A percentile compares a stretch with the other conserved stretches of the same genome.
Conservation (phyloP, 2,329 filamentous ascomycete species). For the Penicillium sclerotigenum region DNA sequence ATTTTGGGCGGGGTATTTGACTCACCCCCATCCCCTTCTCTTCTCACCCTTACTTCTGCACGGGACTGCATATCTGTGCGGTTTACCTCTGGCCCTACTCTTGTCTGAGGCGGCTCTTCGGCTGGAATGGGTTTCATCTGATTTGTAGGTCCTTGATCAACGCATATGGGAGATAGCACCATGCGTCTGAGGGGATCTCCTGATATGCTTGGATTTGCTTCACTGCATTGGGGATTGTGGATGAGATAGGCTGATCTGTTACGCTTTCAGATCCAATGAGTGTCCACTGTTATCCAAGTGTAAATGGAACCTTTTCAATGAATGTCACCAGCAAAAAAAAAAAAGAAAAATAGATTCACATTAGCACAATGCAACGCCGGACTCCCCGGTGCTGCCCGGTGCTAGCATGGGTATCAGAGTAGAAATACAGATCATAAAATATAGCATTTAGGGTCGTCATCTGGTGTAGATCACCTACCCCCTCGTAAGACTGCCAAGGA, state of each 20-base stretch:
- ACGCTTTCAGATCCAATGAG: conserved; percentile 1
- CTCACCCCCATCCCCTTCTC: neutral
- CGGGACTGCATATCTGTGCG: neutral
- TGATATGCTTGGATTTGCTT: neutral
- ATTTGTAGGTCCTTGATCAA: conserved; percentile 1
- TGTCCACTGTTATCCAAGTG: neutral
- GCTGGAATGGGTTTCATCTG: conserved; percentile 11
- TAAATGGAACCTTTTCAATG: neutral
- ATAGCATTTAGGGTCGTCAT: conserved; percentile 4
- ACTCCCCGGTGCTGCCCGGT: conserved; percentile 17
- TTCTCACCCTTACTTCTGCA: neutral
- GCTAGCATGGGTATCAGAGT: conserved; percentile 23
- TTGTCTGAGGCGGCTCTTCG: conserved; percentile 2
- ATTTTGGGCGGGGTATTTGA: neutral
- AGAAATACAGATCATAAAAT: conserved; percentile 15
- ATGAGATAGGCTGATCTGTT: neutral
- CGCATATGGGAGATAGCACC: neutral
- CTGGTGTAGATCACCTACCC: neutral
- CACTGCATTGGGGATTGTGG: neutral
- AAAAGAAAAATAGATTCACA: neutral
- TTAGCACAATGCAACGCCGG: conserved; percentile 14
- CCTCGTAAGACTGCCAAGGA: neutral
- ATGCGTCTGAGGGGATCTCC: neutral
- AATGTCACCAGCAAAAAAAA: neutral
- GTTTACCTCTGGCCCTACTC: neutral